These are phyloP conservation scores for Metschnikowia bowlesiae DNA, from an alignment of 805 yeast species.

Conservation along the genomic window DNA sequence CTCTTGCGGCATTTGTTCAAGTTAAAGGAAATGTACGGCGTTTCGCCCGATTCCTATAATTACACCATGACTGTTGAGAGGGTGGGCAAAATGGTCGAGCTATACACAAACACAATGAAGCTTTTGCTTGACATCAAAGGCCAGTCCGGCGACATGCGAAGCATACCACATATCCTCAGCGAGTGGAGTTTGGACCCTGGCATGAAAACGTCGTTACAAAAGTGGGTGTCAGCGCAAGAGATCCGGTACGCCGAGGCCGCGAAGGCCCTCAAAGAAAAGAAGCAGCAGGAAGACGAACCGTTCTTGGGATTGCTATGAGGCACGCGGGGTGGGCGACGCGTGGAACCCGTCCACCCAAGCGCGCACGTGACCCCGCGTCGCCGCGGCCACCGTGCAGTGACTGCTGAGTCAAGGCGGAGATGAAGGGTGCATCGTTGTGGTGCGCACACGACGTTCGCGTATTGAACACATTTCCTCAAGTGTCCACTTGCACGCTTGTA, in stretches of 20 bases:
- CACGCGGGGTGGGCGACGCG: background rate
- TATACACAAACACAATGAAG: constrained; percentile 22
- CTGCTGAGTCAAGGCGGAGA: background rate
- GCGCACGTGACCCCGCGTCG: too few relatives aligned
- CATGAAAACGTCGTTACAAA: constrained; percentile 23
- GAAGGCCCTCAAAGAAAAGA: constrained; percentile 23
- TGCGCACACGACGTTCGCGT: constrained; percentile 9
- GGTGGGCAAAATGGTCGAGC: constrained; percentile 4
- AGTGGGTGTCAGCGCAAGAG: constrained; percentile 20
- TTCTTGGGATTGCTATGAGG: constrained; percentile 28
- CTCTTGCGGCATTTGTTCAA: constrained; percentile 17
- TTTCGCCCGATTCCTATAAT: constrained; percentile 20
- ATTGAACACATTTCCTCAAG: constrained; percentile 9
- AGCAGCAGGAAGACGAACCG: constrained; percentile 27
- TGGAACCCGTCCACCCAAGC: too few relatives aligned
- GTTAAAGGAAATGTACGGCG: constrained; percentile 12
- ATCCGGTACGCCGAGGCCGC: constrained; percentile 21
- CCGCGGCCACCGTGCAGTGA: too few relatives aligned
- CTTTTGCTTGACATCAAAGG: constrained; percentile 27
- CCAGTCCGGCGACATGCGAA: constrained; percentile 23
- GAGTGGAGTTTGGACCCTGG: constrained; percentile 33
- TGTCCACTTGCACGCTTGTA: background rate
- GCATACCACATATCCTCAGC: constrained; percentile 27
- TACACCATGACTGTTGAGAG: background rate
- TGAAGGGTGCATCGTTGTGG: background rate